Conservation (phyloP, 768 basidiomycete species). For the Xanthoconium purpureum region DNA sequence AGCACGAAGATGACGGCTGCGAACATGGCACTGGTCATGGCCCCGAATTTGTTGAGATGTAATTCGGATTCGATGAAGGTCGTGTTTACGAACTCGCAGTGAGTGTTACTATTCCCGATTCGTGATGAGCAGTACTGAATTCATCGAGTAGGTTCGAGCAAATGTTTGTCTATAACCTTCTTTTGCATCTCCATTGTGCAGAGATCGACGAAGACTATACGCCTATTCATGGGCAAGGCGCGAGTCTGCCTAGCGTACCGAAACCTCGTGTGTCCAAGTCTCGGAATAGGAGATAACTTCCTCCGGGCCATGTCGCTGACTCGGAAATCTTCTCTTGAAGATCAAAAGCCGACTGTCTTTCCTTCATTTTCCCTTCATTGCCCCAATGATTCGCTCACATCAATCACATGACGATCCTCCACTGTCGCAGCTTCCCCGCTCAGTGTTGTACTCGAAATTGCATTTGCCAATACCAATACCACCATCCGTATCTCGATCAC, state of each 20-base stretch:
- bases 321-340: neutral
- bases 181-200: conserved; percentile 73
- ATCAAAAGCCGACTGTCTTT: neutral
- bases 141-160: conserved; percentile 71
- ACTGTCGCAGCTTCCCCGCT: neutral
- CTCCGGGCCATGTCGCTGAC: no score
- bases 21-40: conserved; percentile 88
- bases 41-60: conserved; percentile 85
- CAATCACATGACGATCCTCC: neutral
- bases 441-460: conserved; percentile 15
- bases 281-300: conserved; percentile 45
- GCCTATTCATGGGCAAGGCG: conserved; percentile 77
- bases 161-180: conserved; percentile 80
- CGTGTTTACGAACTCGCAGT: conserved; percentile 92
- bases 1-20: conserved; percentile 88
- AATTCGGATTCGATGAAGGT: conserved; percentile 84
- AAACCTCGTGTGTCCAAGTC: conserved; percentile 52
- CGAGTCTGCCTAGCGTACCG: conserved; percentile 46
- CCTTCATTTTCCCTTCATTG: neutral
- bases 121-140: conserved; percentile 1
- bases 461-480: conserved; percentile 7
- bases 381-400: neutral
- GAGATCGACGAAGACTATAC: conserved; percentile 75
- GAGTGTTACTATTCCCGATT: conserved; percentile 33
- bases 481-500: neutral